These are phyloP conservation scores for Actinomortierella wolfii DNA, from an alignment of 371 early-diverging fungal genomes.

Conservation along the genomic window DNA sequence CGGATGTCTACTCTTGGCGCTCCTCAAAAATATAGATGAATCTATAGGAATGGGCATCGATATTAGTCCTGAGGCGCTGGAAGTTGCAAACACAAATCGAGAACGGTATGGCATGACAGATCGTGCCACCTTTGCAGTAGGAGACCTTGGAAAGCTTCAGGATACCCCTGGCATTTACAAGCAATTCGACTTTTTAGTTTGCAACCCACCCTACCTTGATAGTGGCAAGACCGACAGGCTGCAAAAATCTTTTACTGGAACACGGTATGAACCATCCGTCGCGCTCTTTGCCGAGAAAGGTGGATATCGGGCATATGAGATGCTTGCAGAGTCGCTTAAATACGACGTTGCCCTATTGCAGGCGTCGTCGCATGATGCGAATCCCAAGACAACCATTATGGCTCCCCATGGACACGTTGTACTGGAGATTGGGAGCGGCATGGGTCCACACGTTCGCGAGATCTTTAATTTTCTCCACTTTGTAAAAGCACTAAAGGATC, in stretches of 20 bases:
- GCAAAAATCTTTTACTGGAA: constrained; percentile 39
- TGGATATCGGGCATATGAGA: constrained; percentile 69
- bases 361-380: neutral
- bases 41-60: constrained; percentile 66
- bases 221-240: constrained; percentile 38
- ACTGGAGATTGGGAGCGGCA: constrained; percentile 75
- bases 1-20: constrained; percentile 71
- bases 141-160: constrained; percentile 53
- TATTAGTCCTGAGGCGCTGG: constrained; percentile 63
- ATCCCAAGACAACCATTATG: constrained; percentile 24
- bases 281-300: constrained; percentile 70
- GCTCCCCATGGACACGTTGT: constrained; percentile 50
- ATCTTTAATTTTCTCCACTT: constrained; percentile 58
- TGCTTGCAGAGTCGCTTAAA: constrained; percentile 50
- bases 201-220: constrained; percentile 79
- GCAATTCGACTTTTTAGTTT: constrained; percentile 68
- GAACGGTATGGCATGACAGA: constrained; percentile 31
- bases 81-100: constrained; percentile 57
- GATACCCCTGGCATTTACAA: constrained; percentile 12
- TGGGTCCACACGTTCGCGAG: constrained; percentile 59
- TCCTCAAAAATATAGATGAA: constrained; percentile 44
- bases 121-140: constrained; percentile 43
- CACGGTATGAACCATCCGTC: constrained; percentile 65
- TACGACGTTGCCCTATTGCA: constrained; percentile 8
- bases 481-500: constrained; percentile 51